phyloP scores from a whole-genome alignment of 768 basidiomycete species.

The Lanmaoa pseudosensibilis region DNA sequence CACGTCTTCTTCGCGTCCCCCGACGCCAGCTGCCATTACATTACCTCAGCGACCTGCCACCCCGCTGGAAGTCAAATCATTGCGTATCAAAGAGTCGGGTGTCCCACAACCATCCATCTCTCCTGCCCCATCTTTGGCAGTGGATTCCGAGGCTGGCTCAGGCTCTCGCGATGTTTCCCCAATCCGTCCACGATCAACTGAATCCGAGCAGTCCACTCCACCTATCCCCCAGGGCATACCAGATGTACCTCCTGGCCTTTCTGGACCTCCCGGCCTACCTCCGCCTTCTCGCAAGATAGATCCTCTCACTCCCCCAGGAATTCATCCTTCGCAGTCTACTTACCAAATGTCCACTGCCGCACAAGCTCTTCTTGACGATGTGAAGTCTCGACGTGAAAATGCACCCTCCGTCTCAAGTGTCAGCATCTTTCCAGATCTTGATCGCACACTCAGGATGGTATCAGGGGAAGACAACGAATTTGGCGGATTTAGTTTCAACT shows the following conservation, averaged over 20 bases:
- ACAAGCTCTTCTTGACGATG: constrained; percentile 80
- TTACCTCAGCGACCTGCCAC: constrained; percentile 45
- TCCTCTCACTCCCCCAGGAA: constrained; percentile 46
- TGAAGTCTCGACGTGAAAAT: constrained; percentile 71
- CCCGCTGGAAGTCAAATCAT: constrained; percentile 41
- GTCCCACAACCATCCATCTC: constrained; percentile 40
- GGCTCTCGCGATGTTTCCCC: constrained; percentile 46
- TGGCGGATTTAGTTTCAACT: constrained; percentile 81
- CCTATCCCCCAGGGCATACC: constrained; percentile 51
- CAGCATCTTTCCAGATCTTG: constrained; percentile 87
- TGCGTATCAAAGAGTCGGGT: constrained; percentile 42
- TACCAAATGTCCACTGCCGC: constrained; percentile 90
- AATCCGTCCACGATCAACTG: constrained; percentile 41
- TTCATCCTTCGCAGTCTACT: constrained; percentile 46
- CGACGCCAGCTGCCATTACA: constrained; percentile 46
- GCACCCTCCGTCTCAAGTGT: constrained; percentile 39
- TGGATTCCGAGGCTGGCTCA: constrained; percentile 51
- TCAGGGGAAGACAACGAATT: constrained; percentile 59
- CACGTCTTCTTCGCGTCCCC: constrained; percentile 55
- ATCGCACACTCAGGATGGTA: constrained; percentile 75
- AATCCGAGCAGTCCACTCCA: constrained; percentile 38
- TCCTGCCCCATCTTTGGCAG: constrained; percentile 48
- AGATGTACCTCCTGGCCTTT: constrained; percentile 60
- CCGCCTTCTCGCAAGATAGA: constrained; percentile 48
- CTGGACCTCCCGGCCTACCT: constrained; percentile 51